phyloP scores from a whole-genome alignment of 495 filamentous ascomycete species.

The Xanthoparmelia taractica region DNA sequence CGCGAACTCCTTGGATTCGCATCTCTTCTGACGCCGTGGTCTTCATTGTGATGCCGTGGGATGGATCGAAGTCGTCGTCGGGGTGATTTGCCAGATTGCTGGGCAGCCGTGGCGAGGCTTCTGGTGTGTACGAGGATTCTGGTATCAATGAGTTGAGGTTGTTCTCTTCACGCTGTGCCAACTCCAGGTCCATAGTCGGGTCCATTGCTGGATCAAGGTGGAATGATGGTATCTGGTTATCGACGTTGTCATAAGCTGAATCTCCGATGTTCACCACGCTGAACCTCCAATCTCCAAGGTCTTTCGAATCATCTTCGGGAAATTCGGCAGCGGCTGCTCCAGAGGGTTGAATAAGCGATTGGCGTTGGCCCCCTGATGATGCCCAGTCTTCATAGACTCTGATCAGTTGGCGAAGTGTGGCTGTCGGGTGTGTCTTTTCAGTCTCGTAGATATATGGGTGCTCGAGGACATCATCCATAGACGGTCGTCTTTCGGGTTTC shows the following conservation, averaged over 20 bases:
- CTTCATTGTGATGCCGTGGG: background rate
- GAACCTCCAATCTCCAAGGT: slow-evolving; percentile 78
- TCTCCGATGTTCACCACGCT: slow-evolving; percentile 41
- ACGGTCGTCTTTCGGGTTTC: slow-evolving; percentile 64
- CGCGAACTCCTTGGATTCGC: slow-evolving; percentile 43
- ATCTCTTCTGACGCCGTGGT: slow-evolving; percentile 34
- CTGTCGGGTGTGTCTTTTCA: slow-evolving; percentile 58
- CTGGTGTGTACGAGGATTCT: slow-evolving; percentile 13
- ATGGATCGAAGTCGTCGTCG: slow-evolving; percentile 7
- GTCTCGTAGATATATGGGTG: slow-evolving; percentile 50
- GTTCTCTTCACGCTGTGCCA: slow-evolving; percentile 15
- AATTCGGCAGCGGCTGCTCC: slow-evolving; percentile 61
- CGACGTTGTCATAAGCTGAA: slow-evolving; percentile 25
- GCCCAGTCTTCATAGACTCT: slow-evolving; percentile 82
- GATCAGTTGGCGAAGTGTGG: slow-evolving; percentile 63
- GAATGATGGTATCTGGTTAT: slow-evolving; percentile 25
- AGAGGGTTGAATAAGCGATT: slow-evolving; percentile 69
- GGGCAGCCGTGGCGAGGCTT: slow-evolving; percentile 4
- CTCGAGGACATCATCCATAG: slow-evolving; percentile 43
- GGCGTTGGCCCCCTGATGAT: slow-evolving; percentile 68
- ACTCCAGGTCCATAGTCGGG: slow-evolving; percentile 8
- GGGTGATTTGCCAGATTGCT: background rate
- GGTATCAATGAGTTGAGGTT: slow-evolving; percentile 15
- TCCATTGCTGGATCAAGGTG: slow-evolving; percentile 8
- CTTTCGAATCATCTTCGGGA: slow-evolving; percentile 31